Evolutionary conservation across 352 stramenopile genomes (phyloP).

Genomic region (Albugo candida): DNA sequence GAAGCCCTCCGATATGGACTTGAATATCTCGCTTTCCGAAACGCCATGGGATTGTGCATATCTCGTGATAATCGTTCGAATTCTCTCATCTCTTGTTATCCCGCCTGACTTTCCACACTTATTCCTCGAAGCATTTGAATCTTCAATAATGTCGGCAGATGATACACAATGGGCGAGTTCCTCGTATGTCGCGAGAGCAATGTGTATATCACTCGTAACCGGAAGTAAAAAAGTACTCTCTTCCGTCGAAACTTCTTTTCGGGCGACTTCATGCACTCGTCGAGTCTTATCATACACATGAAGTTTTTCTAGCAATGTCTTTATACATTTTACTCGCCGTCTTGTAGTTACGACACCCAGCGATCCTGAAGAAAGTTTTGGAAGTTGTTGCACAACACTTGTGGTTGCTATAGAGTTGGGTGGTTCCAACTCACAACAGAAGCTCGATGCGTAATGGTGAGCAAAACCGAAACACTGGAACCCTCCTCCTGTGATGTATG

Average conservation of each 20-base stretch:
- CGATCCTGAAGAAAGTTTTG: background rate
- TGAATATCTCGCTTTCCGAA: background rate
- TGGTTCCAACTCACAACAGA: slow-evolving; percentile 29
- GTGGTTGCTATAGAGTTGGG: background rate
- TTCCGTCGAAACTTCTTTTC: slow-evolving; percentile 1
- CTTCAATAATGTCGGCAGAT: slow-evolving; percentile 18
- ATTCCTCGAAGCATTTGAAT: slow-evolving; percentile 47
- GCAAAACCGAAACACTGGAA: slow-evolving; percentile 77
- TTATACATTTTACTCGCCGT: slow-evolving; percentile 50
- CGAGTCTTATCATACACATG: slow-evolving; percentile 64
- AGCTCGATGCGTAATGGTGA: slow-evolving; percentile 47
- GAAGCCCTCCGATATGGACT: slow-evolving; percentile 9
- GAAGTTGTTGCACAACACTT: slow-evolving; percentile 1
- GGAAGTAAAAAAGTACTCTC: slow-evolving; percentile 38
- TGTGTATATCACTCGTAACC: slow-evolving; percentile 20
- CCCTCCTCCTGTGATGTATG: slow-evolving; percentile 43
- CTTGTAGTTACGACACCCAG: slow-evolving; percentile 27
- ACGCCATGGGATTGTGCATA: background rate
- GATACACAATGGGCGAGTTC: slow-evolving; percentile 10
- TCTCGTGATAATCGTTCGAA: slow-evolving; percentile 24
- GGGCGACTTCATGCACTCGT: slow-evolving; percentile 28
- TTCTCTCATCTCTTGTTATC: slow-evolving; percentile 52
- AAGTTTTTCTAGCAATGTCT: slow-evolving; percentile 40
- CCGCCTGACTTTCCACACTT: slow-evolving; percentile 55
- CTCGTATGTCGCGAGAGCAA: slow-evolving; percentile 8